These are phyloP conservation scores for Tetradesmus lagerheimii DNA, from an alignment of 139 green algal genomes.

Conservation along the genomic window DNA sequence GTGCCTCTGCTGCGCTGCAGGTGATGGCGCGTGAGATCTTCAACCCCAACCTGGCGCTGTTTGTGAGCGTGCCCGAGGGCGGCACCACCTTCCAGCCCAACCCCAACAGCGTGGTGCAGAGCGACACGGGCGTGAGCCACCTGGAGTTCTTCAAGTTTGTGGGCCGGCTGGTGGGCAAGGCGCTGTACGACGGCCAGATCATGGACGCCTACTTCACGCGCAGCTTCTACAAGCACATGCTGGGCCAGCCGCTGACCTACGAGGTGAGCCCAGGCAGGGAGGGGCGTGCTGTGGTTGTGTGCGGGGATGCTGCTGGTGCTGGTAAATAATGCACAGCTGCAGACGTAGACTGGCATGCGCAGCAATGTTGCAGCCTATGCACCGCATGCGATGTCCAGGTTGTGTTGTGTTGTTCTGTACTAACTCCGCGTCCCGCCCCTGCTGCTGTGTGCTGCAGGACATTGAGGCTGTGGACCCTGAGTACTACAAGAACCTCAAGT, in stretches of 20 bases:
- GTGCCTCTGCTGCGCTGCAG: constrained; percentile 39
- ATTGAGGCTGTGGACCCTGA: constrained; percentile 98
- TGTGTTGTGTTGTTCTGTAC: no score
- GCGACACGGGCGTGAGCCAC: constrained; percentile 89
- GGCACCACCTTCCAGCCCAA: constrained; percentile 98
- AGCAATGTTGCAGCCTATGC: no score
- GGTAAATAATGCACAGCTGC: not conserved
- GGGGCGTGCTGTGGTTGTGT: not conserved
- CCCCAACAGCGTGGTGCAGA: constrained; percentile 92
- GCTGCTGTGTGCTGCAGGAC: constrained; percentile 62
- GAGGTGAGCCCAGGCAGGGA: constrained; percentile 48
- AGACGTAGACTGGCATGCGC: not conserved
- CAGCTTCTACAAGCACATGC: constrained; percentile 99
- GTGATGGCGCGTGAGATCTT: constrained; percentile 98
- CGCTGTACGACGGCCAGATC: constrained; percentile 93
- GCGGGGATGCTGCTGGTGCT: not conserved
- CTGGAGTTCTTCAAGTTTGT: constrained; percentile 96
- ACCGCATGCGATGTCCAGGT: no score
- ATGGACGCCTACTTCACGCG: constrained; percentile 97
- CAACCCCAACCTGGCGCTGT: constrained; percentile 93
- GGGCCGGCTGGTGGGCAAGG: constrained; percentile 87
- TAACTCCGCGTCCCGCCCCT: not conserved
- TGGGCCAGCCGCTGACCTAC: constrained; percentile 90
- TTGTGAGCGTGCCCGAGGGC: constrained; percentile 84
- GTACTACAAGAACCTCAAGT: constrained; percentile 95